Conservation (phyloP, 768 basidiomycete species). For the Obba rivulosa region DNA sequence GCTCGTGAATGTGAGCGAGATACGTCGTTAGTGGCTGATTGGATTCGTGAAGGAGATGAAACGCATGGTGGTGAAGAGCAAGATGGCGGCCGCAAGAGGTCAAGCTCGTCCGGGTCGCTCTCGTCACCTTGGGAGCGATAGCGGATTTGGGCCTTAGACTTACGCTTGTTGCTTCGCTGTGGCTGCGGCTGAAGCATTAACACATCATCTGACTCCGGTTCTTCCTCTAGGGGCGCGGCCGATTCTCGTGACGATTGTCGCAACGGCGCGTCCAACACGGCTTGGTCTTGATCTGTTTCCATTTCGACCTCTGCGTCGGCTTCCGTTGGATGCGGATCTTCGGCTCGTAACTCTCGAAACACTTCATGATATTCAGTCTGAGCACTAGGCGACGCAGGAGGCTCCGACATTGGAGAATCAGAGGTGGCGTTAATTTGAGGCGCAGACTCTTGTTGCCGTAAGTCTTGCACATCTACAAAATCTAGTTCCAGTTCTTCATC, state of each 20-base stretch:
- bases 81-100: background rate
- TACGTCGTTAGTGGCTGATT: too few species aligned
- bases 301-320: conserved; percentile 4
- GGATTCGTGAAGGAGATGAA: too few species aligned
- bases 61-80: background rate
- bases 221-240: background rate
- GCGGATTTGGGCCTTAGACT: background rate
- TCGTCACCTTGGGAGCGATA: background rate
- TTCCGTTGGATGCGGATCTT: background rate
- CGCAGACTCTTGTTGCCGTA: background rate
- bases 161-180: background rate
- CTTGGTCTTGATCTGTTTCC: background rate
- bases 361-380: background rate
- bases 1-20: too few species aligned
- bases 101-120: background rate
- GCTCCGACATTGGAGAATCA: conserved; percentile 20
- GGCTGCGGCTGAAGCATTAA: background rate
- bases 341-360: background rate
- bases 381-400: conserved; percentile 13
- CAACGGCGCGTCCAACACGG: background rate
- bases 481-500: conserved; percentile 14
- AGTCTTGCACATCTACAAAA: background rate
- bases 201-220: background rate
- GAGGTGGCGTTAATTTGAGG: background rate
- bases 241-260: background rate